phyloP scores from a whole-genome alignment of 768 basidiomycete genomes.

The Leucosporidium yakuticum region DNA sequence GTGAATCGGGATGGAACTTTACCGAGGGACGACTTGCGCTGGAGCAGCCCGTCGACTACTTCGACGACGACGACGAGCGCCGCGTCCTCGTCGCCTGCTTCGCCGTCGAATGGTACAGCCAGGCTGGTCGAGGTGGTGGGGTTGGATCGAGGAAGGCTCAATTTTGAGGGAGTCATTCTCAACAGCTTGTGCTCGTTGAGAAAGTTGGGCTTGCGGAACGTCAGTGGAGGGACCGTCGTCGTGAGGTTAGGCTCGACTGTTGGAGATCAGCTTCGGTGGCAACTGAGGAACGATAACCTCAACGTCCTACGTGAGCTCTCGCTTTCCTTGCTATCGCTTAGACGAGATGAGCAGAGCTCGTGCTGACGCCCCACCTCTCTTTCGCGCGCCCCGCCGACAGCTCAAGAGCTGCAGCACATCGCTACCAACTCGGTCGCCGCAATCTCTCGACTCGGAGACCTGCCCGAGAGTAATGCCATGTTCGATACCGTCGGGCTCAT shows the following conservation, averaged over 20 bases:
- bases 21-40: too few relatives aligned
- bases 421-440: conserved; percentile 6
- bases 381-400: background rate
- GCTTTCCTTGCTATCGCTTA: background rate
- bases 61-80: too few relatives aligned
- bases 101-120: background rate
- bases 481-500: conserved; percentile 8
- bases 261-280: conserved; percentile 8
- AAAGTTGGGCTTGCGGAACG: background rate
- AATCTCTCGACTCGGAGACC: background rate
- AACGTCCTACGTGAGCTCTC: background rate
- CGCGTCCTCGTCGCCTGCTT: too few relatives aligned
- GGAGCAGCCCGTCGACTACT: too few relatives aligned
- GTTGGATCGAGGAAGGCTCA: background rate
- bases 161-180: conserved; percentile 2
- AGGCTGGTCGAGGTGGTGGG: conserved; percentile 3
- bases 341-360: background rate
- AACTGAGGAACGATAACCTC: conserved; percentile 8
- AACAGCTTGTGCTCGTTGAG: background rate
- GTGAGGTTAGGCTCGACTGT: conserved; percentile 5
- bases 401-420: background rate
- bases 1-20: too few relatives aligned
- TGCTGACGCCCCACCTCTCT: background rate
- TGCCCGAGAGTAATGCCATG: conserved; percentile 1
- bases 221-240: background rate